phyloP scores from a whole-genome alignment of 371 early-diverging fungal species.

The Lichtheimia ramosa region DNA sequence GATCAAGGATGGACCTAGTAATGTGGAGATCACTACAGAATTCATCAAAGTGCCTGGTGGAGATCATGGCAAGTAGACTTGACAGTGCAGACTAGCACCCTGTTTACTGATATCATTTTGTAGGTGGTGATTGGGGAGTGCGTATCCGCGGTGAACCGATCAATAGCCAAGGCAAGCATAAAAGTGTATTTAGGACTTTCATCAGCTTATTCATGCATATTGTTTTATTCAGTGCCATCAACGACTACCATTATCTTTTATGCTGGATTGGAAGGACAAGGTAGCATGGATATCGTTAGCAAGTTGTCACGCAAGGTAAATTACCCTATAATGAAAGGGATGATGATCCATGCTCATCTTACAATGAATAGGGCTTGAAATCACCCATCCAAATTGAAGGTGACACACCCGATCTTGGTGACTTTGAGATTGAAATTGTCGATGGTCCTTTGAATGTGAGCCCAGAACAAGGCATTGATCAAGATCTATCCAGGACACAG shows the following conservation, averaged over 20 bases:
- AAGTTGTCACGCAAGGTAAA: slow-evolving; percentile 42
- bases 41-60: slow-evolving; percentile 77
- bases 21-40: slow-evolving; percentile 75
- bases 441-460: slow-evolving; percentile 48
- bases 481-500: slow-evolving; percentile 44
- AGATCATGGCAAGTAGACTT: slow-evolving; percentile 37
- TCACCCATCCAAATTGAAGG: slow-evolving; percentile 54
- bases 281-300: slow-evolving; percentile 55
- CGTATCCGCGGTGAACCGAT: slow-evolving; percentile 75
- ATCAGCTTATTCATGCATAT: neutral
- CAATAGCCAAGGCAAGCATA: slow-evolving; percentile 29
- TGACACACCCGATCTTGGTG: slow-evolving; percentile 63
- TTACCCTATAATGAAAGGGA: neutral
- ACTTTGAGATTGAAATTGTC: slow-evolving; percentile 60
- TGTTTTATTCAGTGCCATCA: slow-evolving; percentile 15
- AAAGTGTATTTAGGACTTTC: neutral
- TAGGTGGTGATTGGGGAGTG: slow-evolving; percentile 87
- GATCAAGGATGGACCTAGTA: slow-evolving; percentile 71
- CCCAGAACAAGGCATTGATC: slow-evolving; percentile 19
- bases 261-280: slow-evolving; percentile 69
- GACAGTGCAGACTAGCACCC: neutral
- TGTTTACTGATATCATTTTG: neutral
- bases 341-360: neutral
- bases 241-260: slow-evolving; percentile 59
- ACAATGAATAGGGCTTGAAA: slow-evolving; percentile 32